Base-by-base conservation (phyloP, 2,329 filamentous ascomycete genomes). In the Penicillium sp. region DNA sequence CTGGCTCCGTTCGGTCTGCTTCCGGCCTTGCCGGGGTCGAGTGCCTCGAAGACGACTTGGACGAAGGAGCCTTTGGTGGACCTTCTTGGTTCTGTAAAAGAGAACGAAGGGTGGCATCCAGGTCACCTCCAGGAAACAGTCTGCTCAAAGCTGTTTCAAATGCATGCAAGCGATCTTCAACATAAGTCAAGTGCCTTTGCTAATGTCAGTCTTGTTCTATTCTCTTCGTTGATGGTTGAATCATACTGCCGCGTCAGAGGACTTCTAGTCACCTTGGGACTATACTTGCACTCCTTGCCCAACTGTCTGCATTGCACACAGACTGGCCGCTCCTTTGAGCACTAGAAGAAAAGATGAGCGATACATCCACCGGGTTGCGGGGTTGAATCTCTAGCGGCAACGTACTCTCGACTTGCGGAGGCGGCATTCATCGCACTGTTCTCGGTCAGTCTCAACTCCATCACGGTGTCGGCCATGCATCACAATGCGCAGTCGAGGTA, bases 201-300 rank as follows among this genome's bases (percentile, higher is more conserved):
- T 27, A 11, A 27, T 21, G 33, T 59, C 35, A 43, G 52, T 38
- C 14, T 43, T 14, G 23, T 44, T 30, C 33, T 7, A 23, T 7
- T 23, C 7, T 23, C 11, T 7, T 7, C 11, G 7, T 11, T 7
- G 21, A 23, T 7, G 7, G 21, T 23, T 23, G 11, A 33, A 33
- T 57, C 63, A 56, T 52, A 69, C 63, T 68, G 65, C 42, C 67
- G 55, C 20, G 67, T 70, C 36, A 70, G 52, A 28, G 67, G 66
- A 36, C 66, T 70, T 33, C 67, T 56, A 28, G 59, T 58, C n/a
- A 67, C 50, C 48, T 67, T 69, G 2, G 64, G 65, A 38, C 67
- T 69, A 48, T 70, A 70, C 18, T 60, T 59, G 55, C 67, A 70
- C 43, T 65, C 57, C 43, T 65, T 67, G 38, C 60, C 58, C 36